Conservation (phyloP, 805 yeast species). For the Pichia nanzhaoensis region DNA sequence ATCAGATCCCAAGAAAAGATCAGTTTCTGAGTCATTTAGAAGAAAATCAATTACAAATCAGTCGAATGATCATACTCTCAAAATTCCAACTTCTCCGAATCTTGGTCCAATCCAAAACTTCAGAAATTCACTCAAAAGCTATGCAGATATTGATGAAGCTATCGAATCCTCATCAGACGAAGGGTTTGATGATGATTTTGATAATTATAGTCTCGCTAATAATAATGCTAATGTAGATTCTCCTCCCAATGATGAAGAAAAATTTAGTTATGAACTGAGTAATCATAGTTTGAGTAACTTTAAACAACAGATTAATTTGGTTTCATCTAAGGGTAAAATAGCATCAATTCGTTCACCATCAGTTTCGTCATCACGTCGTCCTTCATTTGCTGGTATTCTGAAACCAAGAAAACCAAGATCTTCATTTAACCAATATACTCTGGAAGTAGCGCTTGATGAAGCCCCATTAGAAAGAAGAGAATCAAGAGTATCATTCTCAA, state of each 20-base stretch:
- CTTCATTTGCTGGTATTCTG: conserved; percentile 30
- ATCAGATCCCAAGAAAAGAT: background rate
- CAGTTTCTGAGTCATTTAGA: conserved; percentile 21
- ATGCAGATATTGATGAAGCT: conserved; percentile 31
- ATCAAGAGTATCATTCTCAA: conserved; percentile 32
- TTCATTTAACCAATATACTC: conserved; percentile 28
- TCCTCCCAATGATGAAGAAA: conserved; percentile 1
- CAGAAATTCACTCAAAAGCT: conserved; percentile 26
- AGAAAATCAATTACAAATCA: conserved; percentile 48
- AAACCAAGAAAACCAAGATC: conserved; percentile 31
- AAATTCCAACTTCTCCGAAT: conserved; percentile 37
- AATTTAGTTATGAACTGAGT: background rate
- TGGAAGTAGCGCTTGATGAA: conserved; percentile 29
- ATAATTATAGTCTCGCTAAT: conserved; percentile 15
- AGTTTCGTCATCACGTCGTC: conserved; percentile 21
- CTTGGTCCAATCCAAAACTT: conserved; percentile 26
- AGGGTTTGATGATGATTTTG: conserved; percentile 24
- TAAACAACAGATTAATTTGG: background rate
- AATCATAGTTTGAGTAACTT: background rate
- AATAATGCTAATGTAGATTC: background rate
- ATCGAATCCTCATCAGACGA: conserved; percentile 35
- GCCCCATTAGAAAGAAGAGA: conserved; percentile 27
- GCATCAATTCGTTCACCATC: conserved; percentile 19
- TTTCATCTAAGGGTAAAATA: conserved; percentile 7
- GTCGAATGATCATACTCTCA: conserved; percentile 35